Evolutionary conservation across 2,329 filamentous ascomycete species (phyloP).

Genomic region (Xenosphaeropsis pyriputrescens): DNA sequence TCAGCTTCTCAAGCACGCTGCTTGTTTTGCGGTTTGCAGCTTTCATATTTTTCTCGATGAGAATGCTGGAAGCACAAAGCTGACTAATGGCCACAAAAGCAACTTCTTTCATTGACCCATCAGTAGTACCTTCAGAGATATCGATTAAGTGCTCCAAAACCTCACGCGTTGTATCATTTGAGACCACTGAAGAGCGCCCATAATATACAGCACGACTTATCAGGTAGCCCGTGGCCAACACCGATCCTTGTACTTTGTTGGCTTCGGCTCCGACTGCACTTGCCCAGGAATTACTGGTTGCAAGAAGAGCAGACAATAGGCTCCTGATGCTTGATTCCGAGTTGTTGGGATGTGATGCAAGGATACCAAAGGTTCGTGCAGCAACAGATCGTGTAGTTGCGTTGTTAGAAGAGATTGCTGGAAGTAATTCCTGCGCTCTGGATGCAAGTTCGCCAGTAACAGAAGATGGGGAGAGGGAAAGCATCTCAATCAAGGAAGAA

Average conservation of each 20-base stretch:
- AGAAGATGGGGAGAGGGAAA: conserved; percentile 32
- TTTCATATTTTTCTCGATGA: conserved; percentile 17
- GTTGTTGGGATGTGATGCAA: conserved; percentile 49
- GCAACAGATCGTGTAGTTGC: conserved; percentile 49
- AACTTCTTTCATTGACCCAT: conserved; percentile 40
- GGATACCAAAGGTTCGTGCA: conserved; percentile 59
- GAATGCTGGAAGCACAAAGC: conserved; percentile 40
- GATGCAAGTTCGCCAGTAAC: conserved; percentile 32
- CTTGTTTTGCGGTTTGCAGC: conserved; percentile 7
- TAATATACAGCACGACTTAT: conserved; percentile 41
- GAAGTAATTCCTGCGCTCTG: conserved; percentile 36
- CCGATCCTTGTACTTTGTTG: conserved; percentile 42
- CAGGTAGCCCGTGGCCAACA: conserved; percentile 42
- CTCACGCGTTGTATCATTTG: conserved; percentile 21
- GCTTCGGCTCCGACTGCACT: conserved; percentile 40
- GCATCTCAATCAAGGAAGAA: conserved; percentile 36
- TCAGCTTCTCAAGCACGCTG: conserved; percentile 44
- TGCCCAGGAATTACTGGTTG: conserved; percentile 31
- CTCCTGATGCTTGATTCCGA: conserved; percentile 24
- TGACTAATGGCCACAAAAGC: conserved; percentile 43
- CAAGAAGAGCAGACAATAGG: conserved; percentile 29
- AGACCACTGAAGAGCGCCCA: conserved; percentile 16
- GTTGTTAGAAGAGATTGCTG: conserved; percentile 56
- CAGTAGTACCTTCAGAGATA: conserved; percentile 36
- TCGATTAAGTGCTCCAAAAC: conserved; percentile 29